phyloP scores from a whole-genome alignment of 2,329 filamentous ascomycete species.

The Xylariomycetidae sp. region DNA sequence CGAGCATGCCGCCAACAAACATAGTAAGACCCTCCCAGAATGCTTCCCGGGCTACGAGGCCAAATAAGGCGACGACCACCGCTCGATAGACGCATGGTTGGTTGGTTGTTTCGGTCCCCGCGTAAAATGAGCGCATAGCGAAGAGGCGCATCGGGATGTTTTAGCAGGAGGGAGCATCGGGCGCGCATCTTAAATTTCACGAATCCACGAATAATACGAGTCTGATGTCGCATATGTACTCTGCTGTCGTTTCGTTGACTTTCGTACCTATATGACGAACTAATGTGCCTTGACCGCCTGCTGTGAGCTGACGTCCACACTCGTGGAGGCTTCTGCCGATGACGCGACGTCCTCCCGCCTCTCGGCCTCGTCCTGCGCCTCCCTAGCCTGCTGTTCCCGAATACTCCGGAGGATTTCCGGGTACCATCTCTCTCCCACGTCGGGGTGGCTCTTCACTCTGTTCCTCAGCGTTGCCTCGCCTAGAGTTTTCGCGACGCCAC shows the following conservation, averaged over 20 bases:
- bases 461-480: slow-evolving; percentile 84
- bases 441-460: slow-evolving; percentile 79
- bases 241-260: too few relatives aligned
- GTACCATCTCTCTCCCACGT: slow-evolving; percentile 80
- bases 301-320: slow-evolving; percentile 16
- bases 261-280: too few relatives aligned
- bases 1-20: slow-evolving; percentile 72
- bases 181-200: too few relatives aligned
- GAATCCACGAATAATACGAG: slow-evolving; percentile 11
- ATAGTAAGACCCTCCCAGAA: slow-evolving; percentile 65
- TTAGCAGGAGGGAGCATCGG: slow-evolving; percentile 9
- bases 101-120: too few relatives aligned
- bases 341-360: slow-evolving; percentile 10
- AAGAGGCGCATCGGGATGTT: slow-evolving; percentile 16
- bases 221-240: too few relatives aligned
- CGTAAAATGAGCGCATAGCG: slow-evolving; percentile 4
- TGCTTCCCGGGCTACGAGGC: slow-evolving; percentile 58
- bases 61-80: slow-evolving; percentile 5
- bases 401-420: slow-evolving; percentile 57
- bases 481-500: slow-evolving; percentile 60
- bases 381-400: slow-evolving; percentile 51
- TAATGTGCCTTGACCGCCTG: slow-evolving; percentile 36
- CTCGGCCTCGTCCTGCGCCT: slow-evolving; percentile 26
- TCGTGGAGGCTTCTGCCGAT: background rate
- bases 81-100: too few relatives aligned